These are phyloP conservation scores for Porodaedalea pini DNA, from an alignment of 1,284 basidiomycete species.

Conservation along the genomic window DNA sequence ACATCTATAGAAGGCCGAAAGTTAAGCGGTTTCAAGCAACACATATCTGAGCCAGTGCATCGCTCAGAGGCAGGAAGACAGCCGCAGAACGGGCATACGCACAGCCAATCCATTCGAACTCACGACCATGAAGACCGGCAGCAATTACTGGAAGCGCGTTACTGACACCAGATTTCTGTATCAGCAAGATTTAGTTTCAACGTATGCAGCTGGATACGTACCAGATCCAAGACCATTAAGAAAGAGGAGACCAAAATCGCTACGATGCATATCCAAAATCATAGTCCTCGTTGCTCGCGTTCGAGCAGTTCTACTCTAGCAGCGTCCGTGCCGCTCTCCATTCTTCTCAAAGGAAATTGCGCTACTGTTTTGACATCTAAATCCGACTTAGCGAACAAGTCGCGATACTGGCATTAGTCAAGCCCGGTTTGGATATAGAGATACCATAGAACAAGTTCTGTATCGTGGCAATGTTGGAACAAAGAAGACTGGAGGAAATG, in stretches of 20 bases:
- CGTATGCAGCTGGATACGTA: not conserved
- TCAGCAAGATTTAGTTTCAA: not conserved
- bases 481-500: too few relatives aligned
- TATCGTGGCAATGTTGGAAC: too few relatives aligned
- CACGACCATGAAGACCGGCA: slow-evolving; percentile 23
- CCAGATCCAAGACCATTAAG: slow-evolving; percentile 18
- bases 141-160: slow-evolving; percentile 27
- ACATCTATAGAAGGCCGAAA: too few relatives aligned
- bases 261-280: slow-evolving; percentile 20
- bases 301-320: too few relatives aligned
- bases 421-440: too few relatives aligned
- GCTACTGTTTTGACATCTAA: too few relatives aligned
- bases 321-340: too few relatives aligned
- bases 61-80: slow-evolving; percentile 25
- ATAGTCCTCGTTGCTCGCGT: slow-evolving; percentile 4
- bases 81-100: slow-evolving; percentile 27
- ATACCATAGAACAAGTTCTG: too few relatives aligned
- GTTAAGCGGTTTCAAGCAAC: too few relatives aligned
- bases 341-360: too few relatives aligned
- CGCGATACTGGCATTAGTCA: too few relatives aligned
- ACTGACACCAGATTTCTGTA: slow-evolving; percentile 2
- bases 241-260: slow-evolving; percentile 12
- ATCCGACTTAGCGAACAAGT: too few relatives aligned
- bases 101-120: slow-evolving; percentile 29
- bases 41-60: slow-evolving; percentile 23